These are phyloP conservation scores for Sutorius australiensis DNA, from an alignment of 768 basidiomycete genomes.

Conservation along the genomic window DNA sequence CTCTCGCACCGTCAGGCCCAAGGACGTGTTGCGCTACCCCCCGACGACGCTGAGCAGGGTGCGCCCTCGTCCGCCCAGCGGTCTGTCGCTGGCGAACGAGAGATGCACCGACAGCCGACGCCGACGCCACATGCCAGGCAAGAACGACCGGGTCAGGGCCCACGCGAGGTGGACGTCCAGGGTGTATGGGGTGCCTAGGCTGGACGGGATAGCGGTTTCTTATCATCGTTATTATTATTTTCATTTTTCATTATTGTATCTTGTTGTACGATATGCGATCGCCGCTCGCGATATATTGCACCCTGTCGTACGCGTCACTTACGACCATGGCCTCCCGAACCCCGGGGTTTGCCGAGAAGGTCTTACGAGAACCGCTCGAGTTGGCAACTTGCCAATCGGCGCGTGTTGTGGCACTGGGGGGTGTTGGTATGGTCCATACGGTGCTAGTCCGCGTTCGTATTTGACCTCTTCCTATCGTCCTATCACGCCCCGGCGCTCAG, in stretches of 20 bases:
- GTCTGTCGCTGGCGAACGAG: background rate
- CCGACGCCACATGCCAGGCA: background rate
- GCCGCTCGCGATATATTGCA: too few relatives aligned
- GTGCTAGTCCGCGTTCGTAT: too few relatives aligned
- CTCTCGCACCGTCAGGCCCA: slow-evolving; percentile 21
- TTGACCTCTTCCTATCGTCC: too few relatives aligned
- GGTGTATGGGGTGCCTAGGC: slow-evolving; percentile 33
- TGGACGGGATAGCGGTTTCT: background rate
- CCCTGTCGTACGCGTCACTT: too few relatives aligned
- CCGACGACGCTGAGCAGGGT: slow-evolving; percentile 28
- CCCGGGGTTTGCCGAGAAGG: too few relatives aligned
- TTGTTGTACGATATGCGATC: too few relatives aligned
- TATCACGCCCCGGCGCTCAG: too few relatives aligned
- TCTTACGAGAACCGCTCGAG: too few relatives aligned
- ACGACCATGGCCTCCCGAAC: too few relatives aligned
- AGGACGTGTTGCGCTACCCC: slow-evolving; percentile 42
- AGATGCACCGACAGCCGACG: slow-evolving; percentile 6
- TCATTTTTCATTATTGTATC: background rate
- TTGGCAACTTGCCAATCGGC: too few relatives aligned
- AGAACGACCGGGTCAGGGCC: slow-evolving; percentile 10
- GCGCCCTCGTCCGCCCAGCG: background rate
- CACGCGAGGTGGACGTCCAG: slow-evolving; percentile 44
- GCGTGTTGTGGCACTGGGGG: too few relatives aligned
- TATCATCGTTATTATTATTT: background rate
- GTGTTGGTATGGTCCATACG: too few relatives aligned